Percentiles rank a stretch among this genome's conserved stretches.
phyloP scores from a whole-genome alignment of 2,329 filamentous ascomycete genomes.

The Botrytis porri region DNA sequence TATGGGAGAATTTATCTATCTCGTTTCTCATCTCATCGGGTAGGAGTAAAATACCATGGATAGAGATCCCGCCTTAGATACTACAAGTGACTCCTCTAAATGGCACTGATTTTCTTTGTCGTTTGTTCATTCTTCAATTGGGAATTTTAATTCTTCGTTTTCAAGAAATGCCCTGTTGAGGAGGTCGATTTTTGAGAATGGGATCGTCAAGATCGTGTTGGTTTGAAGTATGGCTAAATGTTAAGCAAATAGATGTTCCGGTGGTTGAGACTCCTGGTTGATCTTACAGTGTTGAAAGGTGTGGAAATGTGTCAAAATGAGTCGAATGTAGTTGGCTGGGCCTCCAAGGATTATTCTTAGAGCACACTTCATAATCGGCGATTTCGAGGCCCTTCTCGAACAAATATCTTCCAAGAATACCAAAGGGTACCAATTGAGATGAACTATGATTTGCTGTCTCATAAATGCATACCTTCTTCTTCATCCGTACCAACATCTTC shows the following conservation, averaged over 20 bases:
- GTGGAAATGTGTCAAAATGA: not conserved
- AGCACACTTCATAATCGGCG: not conserved
- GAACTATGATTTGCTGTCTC: slow-evolving; percentile 24
- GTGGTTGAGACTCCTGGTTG: not conserved
- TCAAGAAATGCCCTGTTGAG: too few species aligned
- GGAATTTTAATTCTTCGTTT: not conserved
- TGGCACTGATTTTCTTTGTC: not conserved
- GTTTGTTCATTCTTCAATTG: not conserved
- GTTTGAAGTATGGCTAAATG: not conserved
- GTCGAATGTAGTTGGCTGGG: not conserved
- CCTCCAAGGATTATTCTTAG: not conserved
- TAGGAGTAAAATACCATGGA: not conserved
- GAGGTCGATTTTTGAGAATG: not conserved
- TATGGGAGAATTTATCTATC: not conserved
- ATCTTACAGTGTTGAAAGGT: not conserved
- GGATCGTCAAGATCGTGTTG: not conserved
- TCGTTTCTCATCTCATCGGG: not conserved
- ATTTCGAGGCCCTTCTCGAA: not conserved
- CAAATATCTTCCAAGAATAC: not conserved
- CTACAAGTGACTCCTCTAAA: not conserved
- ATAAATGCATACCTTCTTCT: slow-evolving; percentile 63
- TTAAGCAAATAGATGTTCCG: not conserved
- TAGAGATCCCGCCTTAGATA: not conserved
- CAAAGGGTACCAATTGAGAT: not conserved
- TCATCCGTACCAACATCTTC: slow-evolving; percentile 45